Conservation (phyloP, 2,329 filamentous ascomycete species). For the Cladosporium sp. region DNA sequence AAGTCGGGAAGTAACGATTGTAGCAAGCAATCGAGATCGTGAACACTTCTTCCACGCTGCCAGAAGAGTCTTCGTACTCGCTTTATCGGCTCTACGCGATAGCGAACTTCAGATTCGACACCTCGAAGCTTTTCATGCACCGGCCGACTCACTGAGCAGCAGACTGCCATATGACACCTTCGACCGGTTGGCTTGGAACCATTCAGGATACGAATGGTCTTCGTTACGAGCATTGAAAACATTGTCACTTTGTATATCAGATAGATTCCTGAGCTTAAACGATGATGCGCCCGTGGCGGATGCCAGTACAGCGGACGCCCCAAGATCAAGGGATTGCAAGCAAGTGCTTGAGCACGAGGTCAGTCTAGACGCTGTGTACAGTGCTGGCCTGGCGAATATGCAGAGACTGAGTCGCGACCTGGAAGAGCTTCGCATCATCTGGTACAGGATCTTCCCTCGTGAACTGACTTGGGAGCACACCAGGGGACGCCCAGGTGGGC, state of each 20-base stretch:
- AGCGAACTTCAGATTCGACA: not conserved
- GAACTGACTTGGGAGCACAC: not conserved
- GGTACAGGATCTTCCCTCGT: not conserved
- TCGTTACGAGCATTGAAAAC: not conserved
- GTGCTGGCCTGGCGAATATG: not conserved
- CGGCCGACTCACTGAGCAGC: not conserved
- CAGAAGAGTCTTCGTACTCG: not conserved
- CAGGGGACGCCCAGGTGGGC: not conserved
- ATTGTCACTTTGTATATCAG: not conserved
- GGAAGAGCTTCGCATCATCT: constrained; percentile 12
- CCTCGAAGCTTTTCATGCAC: not conserved
- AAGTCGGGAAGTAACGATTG: not conserved
- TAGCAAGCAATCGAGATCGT: not conserved
- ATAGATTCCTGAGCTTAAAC: not conserved
- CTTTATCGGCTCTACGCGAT: not conserved
- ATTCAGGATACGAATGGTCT: not conserved
- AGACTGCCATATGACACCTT: not conserved
- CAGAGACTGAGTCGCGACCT: constrained; percentile 10
- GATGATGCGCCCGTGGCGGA: no score
- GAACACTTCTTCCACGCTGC: not conserved
- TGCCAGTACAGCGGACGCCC: no score
- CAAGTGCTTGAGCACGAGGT: not conserved
- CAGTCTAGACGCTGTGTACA: not conserved
- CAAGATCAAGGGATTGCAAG: not conserved
- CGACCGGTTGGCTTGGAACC: not conserved